Percentiles rank a stretch among this genome's conserved stretches.
Conservation (phyloP, 2,329 filamentous ascomycete genomes). For the Colletotrichum abscissum region DNA sequence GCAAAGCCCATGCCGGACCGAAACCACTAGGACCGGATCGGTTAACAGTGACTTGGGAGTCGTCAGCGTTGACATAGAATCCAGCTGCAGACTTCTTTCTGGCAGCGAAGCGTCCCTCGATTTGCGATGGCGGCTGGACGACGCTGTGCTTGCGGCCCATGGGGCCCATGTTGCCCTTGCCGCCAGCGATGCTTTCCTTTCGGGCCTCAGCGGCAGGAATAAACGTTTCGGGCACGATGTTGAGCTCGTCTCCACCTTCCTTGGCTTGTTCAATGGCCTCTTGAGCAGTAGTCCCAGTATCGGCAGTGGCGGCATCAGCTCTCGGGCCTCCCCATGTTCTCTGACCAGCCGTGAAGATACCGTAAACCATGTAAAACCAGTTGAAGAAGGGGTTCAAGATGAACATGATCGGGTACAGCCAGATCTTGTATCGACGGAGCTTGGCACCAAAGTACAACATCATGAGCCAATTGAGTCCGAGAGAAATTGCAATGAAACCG, state of each 20-base stretch:
- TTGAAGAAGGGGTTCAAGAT: constrained; percentile 96
- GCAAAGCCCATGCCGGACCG: constrained; percentile 38
- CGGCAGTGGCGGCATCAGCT: constrained; percentile 86
- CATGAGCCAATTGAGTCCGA: constrained; percentile 92
- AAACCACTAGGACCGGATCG: constrained; percentile 26
- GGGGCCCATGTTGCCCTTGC: constrained; percentile 42
- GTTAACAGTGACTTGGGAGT: constrained; percentile 49
- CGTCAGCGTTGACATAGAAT: constrained; percentile 76
- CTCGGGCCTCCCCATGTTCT: constrained; percentile 95
- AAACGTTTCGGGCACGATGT: constrained; percentile 90
- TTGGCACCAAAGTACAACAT: constrained; percentile 96
- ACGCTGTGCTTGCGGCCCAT: constrained; percentile 63
- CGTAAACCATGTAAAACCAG: constrained; percentile 98
- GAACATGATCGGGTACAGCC: constrained; percentile 97
- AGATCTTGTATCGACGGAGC: constrained; percentile 90
- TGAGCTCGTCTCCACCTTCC: constrained; percentile 85
- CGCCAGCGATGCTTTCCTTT: constrained; percentile 47
- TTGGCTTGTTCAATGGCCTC: constrained; percentile 87
- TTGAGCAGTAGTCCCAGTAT: constrained; percentile 79
- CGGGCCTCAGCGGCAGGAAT: constrained; percentile 66
- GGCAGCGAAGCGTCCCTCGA: constrained; percentile 84
- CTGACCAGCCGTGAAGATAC: constrained; percentile 93
- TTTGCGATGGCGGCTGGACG: constrained; percentile 77
- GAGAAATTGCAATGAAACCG: constrained; percentile 91
- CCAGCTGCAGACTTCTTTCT: constrained; percentile 75